Base-by-base conservation (phyloP, 257 asterid genomes). In the Przewalskia tangutica region DNA sequence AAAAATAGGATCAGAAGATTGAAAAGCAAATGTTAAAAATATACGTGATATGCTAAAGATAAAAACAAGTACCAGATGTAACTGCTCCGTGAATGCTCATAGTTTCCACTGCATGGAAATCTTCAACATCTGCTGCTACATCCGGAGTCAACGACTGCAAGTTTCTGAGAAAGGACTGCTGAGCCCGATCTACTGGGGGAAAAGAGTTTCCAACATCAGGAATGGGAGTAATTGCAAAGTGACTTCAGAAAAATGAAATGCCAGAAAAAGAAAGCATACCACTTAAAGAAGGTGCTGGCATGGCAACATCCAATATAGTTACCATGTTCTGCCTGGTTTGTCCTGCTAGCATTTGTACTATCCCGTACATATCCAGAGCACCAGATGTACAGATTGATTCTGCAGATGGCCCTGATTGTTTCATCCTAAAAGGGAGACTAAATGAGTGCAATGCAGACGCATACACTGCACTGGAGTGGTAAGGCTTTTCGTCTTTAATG, bases 401-500 rank as follows among this genome's bases (percentile, higher is more conserved):
- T 20, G 91, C 84, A 88, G 89, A 88, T 71, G 97, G 97, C 53
- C 96, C 91, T 44, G 83, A 89, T 70, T 88, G 96, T 84, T 90
- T 90, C 93, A 95, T 91, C 87, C 95, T 86, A 85, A 92, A 91
- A 81, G 99, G 99, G 79, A 95, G 97, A 84, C 92, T 90, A 85
- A 92, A 85, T 68, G 99, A 91, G 87, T 94, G 97, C 76, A 95
- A 84, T 38, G 97, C 97, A 83, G 99, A 90, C 34, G 99, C 98
- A 88, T 95, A 94, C 86, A 95, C 88, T 73, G 99, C 97, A 84
- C 97, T 93, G 16, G 96, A 85, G 92, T 95, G 94, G 84, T 91
- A 95, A 55, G 88, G 89, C 84, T 94, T 92, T 62, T 84, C 83
- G 66, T 95, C 98, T 40, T 92, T 88, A 85, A 93, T 81, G 80